These are phyloP conservation scores for Pisolithus sp. DNA, from an alignment of 768 basidiomycete genomes.

Conservation along the genomic window DNA sequence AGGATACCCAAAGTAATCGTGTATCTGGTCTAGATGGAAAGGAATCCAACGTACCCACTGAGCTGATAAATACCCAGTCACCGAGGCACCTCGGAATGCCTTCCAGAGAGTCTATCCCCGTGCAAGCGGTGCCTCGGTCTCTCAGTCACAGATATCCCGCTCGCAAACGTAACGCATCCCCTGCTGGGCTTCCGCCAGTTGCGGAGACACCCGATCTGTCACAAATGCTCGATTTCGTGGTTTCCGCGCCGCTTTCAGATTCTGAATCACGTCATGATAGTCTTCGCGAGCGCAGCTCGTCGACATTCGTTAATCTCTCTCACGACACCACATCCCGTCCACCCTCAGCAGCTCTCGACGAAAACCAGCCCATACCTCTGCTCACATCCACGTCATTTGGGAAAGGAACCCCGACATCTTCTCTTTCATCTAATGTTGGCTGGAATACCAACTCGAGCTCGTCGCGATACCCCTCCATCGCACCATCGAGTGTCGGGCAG, in stretches of 20 bases:
- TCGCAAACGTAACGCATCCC: not conserved
- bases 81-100: not conserved
- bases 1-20: not conserved
- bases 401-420: constrained; percentile 12
- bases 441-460: constrained; percentile 11
- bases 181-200: not conserved
- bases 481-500: constrained; percentile 11
- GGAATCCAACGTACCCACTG: not conserved
- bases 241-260: not conserved
- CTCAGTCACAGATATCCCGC: not conserved
- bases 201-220: constrained; percentile 15
- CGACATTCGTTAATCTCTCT: constrained; percentile 6
- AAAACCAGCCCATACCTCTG: constrained; percentile 7
- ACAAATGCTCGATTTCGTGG: constrained; percentile 8
- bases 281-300: not conserved
- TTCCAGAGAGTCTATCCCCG: not conserved
- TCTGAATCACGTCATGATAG: not conserved
- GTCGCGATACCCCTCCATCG: constrained; percentile 26
- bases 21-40: not conserved
- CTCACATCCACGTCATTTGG: constrained; percentile 25
- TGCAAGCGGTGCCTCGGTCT: not conserved
- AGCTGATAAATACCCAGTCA: not conserved
- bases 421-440: constrained; percentile 10
- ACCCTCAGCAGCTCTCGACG: constrained; percentile 4
- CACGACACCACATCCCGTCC: constrained; percentile 8